These are phyloP conservation scores for Diaporthe velutina DNA, from an alignment of 2,329 filamentous ascomycete species.

Conservation along the genomic window DNA sequence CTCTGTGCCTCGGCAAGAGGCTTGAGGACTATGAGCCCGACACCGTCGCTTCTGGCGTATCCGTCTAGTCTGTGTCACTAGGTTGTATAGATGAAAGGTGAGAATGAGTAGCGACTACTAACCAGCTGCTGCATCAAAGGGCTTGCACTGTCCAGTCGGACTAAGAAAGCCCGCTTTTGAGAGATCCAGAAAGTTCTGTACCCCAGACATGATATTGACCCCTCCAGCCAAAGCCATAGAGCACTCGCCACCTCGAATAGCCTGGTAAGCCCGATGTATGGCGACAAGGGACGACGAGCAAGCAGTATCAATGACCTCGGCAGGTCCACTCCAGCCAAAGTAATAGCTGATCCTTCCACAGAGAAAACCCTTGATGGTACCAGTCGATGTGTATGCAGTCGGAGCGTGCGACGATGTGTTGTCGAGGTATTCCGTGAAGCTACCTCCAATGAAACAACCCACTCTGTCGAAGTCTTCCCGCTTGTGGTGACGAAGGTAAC, in stretches of 20 bases:
- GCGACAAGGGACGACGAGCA: neutral
- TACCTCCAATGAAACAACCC: neutral
- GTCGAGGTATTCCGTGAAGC: neutral
- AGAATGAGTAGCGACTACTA: neutral
- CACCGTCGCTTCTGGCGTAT: neutral
- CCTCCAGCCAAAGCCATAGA: neutral
- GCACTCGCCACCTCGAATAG: neutral
- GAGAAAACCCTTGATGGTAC: too few relatives aligned
- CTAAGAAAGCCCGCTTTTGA: neutral
- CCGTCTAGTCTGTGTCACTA: neutral
- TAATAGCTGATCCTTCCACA: too few relatives aligned
- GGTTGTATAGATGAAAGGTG: neutral
- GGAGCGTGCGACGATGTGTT: too few relatives aligned
- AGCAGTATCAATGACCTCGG: neutral
- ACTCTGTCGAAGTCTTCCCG: neutral
- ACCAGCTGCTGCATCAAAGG: neutral
- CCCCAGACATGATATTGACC: neutral
- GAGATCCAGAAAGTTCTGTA: neutral
- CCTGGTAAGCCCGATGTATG: neutral
- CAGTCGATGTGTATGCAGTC: too few relatives aligned
- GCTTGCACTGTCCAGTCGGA: neutral
- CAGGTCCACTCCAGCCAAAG: too few relatives aligned
- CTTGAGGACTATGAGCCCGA: neutral
- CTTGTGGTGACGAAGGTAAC: neutral
- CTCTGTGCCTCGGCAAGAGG: neutral